Base-by-base conservation (phyloP, 352 stramenopile species). In the Phytophthora syringae region DNA sequence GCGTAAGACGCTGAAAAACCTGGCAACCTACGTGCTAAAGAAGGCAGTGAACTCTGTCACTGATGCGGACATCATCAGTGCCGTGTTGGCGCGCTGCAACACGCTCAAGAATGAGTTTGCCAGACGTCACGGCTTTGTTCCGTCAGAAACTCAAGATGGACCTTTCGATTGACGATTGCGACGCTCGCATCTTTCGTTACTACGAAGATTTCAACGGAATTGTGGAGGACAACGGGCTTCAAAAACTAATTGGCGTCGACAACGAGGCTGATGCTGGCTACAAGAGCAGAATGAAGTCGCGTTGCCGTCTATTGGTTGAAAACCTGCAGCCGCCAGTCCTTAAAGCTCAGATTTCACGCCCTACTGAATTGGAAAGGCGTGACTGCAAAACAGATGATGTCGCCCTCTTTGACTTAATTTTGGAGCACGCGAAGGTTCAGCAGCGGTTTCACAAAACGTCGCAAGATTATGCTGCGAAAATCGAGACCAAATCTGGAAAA, bases 21-120 rank as follows among this genome's bases (percentile, higher is more conserved):
- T 67, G 5, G 43, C 43, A 9, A 27, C 20, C 27, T 62, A 62
- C 18, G 43, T 68, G 22, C 25, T 72, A 18, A 43, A 57, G 22
- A 44, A 45, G 16, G 30, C 40, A 3, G 20, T 62, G 22, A 57
- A 48, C 21, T 16, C 28, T 20, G 21, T 61, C n/a, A 28, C 25
- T 1, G 58, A 64, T 24, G 21, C 20, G 9, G 51, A 65, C 15
- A 20, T 70, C 7, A 21, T 60, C 13, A 5, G 30, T 18, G 32
- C 52, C 13, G 56, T 74, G 44, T n/a, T 44, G 3, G 32, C 18
- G 27, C 52, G 45, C 21, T 47, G 36, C 39, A 30, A 52, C 21
- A 37, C 21, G 5, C 40, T 69, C 11, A 37, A 42, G 32, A 67
- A 64, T 28, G 43, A 25, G 11, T 56, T 60, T 64, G 15, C 59